phyloP scores from a whole-genome alignment of 352 stramenopile genomes.

The Phytophthora cryptogea region DNA sequence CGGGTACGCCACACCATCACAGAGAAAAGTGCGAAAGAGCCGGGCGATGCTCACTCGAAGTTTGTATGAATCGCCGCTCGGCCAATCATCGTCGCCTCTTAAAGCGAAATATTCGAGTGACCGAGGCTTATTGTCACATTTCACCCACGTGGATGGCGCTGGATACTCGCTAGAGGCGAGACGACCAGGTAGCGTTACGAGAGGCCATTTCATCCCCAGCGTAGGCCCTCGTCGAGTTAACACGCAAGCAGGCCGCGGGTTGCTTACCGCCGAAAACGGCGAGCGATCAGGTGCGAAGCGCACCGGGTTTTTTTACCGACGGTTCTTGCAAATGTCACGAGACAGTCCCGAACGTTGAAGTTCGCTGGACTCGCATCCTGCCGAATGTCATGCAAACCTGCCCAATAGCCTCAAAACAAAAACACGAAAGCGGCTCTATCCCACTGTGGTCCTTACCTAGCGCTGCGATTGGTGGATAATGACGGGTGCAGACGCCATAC shows the following conservation, averaged over 20 bases:
- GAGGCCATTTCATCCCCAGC: too few relatives aligned
- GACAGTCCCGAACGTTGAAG: conserved; percentile 10
- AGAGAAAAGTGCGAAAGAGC: conserved; percentile 36
- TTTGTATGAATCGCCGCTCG: conserved; percentile 16
- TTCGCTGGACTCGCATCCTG: background rate
- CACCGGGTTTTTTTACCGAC: conserved; percentile 1
- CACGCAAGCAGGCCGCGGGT: too few relatives aligned
- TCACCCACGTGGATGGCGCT: conserved; percentile 2
- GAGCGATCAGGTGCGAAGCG: background rate
- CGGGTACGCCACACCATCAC: conserved; percentile 33
- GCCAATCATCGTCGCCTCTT: conserved; percentile 16
- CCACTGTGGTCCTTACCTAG: conserved; percentile 7
- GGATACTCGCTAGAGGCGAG: conserved; percentile 1
- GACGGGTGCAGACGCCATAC: background rate
- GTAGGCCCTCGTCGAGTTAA: too few relatives aligned
- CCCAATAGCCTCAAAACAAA: background rate
- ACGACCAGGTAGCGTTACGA: too few relatives aligned
- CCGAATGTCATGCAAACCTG: too few relatives aligned
- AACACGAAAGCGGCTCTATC: conserved; percentile 9
- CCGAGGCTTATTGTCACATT: background rate
- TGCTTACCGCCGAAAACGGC: too few relatives aligned
- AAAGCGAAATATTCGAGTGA: background rate
- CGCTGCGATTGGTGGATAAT: conserved; percentile 18
- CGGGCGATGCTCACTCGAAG: conserved; percentile 22
- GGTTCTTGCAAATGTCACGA: conserved; percentile 9